phyloP scores from a whole-genome alignment of 208 protist species.

The Borovskyia barvae region DNA sequence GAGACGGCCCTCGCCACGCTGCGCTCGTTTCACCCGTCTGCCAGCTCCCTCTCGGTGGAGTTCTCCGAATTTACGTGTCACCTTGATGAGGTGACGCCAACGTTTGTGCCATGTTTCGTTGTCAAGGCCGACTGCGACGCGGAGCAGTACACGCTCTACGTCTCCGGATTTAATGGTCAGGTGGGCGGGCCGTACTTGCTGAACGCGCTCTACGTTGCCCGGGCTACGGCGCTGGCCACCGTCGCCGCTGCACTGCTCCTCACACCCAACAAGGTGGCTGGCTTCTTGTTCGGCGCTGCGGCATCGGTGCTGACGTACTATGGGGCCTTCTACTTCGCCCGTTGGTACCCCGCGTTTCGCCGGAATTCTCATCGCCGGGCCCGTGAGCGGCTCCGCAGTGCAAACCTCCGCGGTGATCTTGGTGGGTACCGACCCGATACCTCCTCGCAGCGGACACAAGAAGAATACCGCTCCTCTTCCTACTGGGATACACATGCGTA shows the following conservation, averaged over 20 bases:
- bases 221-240: conserved; percentile 32
- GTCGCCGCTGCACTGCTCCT: conserved; percentile 34
- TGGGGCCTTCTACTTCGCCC: conserved; percentile 59
- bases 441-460: conserved; percentile 51
- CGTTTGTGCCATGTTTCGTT: conserved; percentile 83
- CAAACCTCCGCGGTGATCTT: conserved; percentile 33
- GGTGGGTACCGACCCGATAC: conserved; percentile 52
- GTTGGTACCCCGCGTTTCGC: conserved; percentile 45
- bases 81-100: conserved; percentile 65
- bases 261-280: conserved; percentile 68
- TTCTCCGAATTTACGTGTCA: conserved; percentile 59
- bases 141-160: conserved; percentile 79
- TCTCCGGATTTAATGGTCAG: conserved; percentile 55
- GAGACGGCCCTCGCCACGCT: conserved; percentile 45
- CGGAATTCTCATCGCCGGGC: conserved; percentile 51
- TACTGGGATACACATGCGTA: conserved; percentile 85
- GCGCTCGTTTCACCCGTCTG: conserved; percentile 62
- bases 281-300: conserved; percentile 46
- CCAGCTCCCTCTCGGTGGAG: conserved; percentile 41
- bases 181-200: conserved; percentile 77
- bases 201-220: conserved; percentile 69
- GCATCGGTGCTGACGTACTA: conserved; percentile 59
- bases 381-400: conserved; percentile 35
- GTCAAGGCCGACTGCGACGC: conserved; percentile 75
- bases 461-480: conserved; percentile 74